phyloP scores from a whole-genome alignment of 768 basidiomycete species.

The Porpolomopsis calyptriformis region DNA sequence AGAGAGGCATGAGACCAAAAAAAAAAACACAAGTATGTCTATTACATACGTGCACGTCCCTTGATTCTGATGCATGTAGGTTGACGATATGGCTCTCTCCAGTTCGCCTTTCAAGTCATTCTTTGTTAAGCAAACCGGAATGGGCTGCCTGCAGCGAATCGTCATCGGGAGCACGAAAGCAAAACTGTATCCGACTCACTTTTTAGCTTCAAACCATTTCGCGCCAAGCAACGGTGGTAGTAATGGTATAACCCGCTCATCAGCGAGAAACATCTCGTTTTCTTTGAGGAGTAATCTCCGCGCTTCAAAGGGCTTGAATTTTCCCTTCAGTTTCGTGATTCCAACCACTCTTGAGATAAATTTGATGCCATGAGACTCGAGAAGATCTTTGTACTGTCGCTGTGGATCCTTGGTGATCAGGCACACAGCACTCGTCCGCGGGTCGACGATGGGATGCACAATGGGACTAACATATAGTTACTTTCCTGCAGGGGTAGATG shows the following conservation, averaged over 20 bases:
- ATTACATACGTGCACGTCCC: conserved; percentile 82
- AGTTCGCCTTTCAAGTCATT: conserved; percentile 90
- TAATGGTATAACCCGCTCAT: conserved; percentile 80
- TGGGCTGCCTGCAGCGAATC: conserved; percentile 62
- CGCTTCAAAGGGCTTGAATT: conserved; percentile 78
- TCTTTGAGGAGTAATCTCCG: conserved; percentile 77
- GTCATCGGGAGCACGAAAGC: conserved; percentile 3
- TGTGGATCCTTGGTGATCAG: conserved; percentile 95
- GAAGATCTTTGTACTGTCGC: conserved; percentile 88
- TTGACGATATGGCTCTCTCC: conserved; percentile 85
- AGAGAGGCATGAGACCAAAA: background rate
- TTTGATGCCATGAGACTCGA: conserved; percentile 66
- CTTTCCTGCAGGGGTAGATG: background rate
- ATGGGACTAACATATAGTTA: conserved; percentile 44
- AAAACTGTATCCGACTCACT: conserved; percentile 40
- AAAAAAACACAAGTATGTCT: background rate
- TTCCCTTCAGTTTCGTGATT: conserved; percentile 84
- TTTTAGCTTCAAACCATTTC: conserved; percentile 91
- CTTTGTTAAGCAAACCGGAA: conserved; percentile 80
- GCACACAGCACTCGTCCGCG: conserved; percentile 69
- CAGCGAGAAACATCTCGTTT: conserved; percentile 87
- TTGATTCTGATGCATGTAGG: conserved; percentile 91
- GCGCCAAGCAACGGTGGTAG: conserved; percentile 81
- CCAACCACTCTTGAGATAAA: conserved; percentile 92
- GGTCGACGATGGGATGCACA: conserved; percentile 75